Evolutionary conservation across 2,329 filamentous ascomycete species (phyloP).

Genomic region (Arthrobotrys conoides): DNA sequence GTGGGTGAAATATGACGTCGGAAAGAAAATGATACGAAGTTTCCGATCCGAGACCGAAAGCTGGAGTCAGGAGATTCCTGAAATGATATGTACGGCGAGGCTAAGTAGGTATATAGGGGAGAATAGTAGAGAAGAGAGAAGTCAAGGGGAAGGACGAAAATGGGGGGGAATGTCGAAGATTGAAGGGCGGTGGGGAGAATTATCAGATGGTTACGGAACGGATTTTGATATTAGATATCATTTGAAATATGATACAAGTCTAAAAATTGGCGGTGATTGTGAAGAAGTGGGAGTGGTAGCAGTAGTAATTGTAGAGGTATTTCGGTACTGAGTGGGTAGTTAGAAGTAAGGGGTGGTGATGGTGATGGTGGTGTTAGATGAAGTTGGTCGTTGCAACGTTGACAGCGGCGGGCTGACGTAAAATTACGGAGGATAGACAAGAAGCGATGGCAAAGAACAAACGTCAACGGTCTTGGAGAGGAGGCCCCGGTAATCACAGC

Average conservation of each 20-base stretch:
- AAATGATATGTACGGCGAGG: no score
- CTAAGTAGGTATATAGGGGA: not conserved
- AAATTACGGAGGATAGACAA: slow-evolving; percentile 3
- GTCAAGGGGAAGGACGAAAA: no score
- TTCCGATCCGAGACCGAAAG: not conserved
- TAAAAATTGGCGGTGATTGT: not conserved
- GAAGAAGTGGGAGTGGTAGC: not conserved
- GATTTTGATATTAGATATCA: not conserved
- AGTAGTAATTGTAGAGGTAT: not conserved
- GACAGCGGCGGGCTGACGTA: slow-evolving; percentile 29
- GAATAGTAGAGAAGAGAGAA: not conserved
- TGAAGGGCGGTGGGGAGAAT: no score
- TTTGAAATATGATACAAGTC: slow-evolving; percentile 1
- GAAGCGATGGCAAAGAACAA: slow-evolving; percentile 6
- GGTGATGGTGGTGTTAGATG: not conserved
- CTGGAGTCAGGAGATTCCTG: no score
- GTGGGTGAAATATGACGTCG: not conserved
- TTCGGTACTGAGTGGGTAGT: not conserved
- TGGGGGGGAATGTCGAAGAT: no score
- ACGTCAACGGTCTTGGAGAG: not conserved
- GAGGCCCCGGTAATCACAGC: no score
- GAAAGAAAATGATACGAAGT: not conserved
- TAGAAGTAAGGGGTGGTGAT: not conserved
- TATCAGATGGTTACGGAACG: not conserved
- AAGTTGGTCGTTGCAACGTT: not conserved